Evolutionary conservation across 176 grass and related monocot genomes (phyloP).

Genomic region (Areca catechu): DNA sequence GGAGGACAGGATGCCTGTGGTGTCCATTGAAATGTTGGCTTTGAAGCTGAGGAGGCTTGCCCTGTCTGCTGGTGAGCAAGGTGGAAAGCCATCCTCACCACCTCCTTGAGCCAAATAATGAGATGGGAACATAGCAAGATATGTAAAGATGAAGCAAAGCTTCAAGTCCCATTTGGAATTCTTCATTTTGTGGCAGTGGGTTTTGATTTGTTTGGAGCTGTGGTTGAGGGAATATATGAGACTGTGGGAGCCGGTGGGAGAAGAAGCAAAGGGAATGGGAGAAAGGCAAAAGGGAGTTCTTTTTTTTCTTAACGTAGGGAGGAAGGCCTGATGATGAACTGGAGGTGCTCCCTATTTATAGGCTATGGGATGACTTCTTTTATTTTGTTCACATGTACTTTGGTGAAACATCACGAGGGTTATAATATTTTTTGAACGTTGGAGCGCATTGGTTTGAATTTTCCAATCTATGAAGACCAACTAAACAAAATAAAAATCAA

Average conservation of each 20-base stretch:
- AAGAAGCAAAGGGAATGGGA: not conserved
- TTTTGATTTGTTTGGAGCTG: too few species aligned
- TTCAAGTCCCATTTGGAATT: not conserved
- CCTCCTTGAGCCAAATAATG: conserved; percentile 7
- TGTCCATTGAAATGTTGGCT: conserved; percentile 38
- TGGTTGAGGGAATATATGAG: too few species aligned
- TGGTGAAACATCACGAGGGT: conserved; percentile 1
- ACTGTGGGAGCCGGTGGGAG: not conserved
- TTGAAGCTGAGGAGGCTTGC: conserved; percentile 57
- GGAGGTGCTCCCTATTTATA: conserved; percentile 18
- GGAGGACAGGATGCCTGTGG: conserved; percentile 53
- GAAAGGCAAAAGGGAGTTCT: not conserved
- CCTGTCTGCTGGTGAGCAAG: conserved; percentile 35
- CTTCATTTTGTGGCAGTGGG: not conserved
- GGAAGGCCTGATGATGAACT: conserved; percentile 16
- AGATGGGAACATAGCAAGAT: conserved; percentile 8
- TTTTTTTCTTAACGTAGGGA: conserved; percentile 18
- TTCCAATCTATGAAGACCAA: too few species aligned
- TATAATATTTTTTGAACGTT: conserved; percentile 4
- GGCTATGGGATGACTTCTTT: conserved; percentile 19
- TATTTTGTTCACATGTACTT: conserved; percentile 28
- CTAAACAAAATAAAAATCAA: too few species aligned
- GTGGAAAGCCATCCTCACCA: conserved; percentile 1
- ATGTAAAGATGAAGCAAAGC: not conserved
- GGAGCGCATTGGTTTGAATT: not conserved